A percentile compares a stretch with the other conserved stretches of the same genome.
Evolutionary conservation across 805 yeast species (phyloP).

Genomic region (Allodekkera sacchari): DNA sequence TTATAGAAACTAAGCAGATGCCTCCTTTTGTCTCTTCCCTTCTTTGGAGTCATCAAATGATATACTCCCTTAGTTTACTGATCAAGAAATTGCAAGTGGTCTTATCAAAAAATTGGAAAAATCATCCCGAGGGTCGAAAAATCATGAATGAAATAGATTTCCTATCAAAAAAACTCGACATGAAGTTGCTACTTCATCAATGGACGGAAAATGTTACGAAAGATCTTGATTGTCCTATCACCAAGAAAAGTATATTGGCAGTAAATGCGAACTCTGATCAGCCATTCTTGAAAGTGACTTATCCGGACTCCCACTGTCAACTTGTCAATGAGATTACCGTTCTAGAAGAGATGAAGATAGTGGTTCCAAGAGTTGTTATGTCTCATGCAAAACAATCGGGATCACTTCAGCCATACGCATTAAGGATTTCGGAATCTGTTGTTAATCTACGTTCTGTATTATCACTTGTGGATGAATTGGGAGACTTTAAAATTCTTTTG

Average conservation of each 20-base stretch:
- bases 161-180: slow-evolving; percentile 38
- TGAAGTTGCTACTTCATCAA: slow-evolving; percentile 29
- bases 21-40: slow-evolving; percentile 40
- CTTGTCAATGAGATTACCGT: slow-evolving; percentile 48
- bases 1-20: slow-evolving; percentile 35
- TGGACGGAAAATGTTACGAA: slow-evolving; percentile 35
- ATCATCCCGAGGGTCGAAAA: slow-evolving; percentile 58
- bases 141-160: slow-evolving; percentile 41
- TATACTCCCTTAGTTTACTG: slow-evolving; percentile 33
- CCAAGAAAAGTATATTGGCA: slow-evolving; percentile 26
- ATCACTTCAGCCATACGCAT: slow-evolving; percentile 49
- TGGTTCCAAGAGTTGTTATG: slow-evolving; percentile 46
- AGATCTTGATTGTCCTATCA: slow-evolving; percentile 8
- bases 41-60: slow-evolving; percentile 46
- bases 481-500: slow-evolving; percentile 31
- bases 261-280: slow-evolving; percentile 18
- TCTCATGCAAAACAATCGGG: slow-evolving; percentile 41
- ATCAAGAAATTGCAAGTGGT: slow-evolving; percentile 38
- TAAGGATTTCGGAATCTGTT: slow-evolving; percentile 44
- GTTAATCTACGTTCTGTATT: slow-evolving; percentile 25
- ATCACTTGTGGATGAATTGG: slow-evolving; percentile 18
- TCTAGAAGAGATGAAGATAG: slow-evolving; percentile 40
- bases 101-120: slow-evolving; percentile 53
- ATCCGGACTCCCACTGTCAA: slow-evolving; percentile 29
- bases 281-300: slow-evolving; percentile 37